Evolutionary conservation across 2,329 filamentous ascomycete species (phyloP).

Genomic region (Fusarium brachygibbosum): DNA sequence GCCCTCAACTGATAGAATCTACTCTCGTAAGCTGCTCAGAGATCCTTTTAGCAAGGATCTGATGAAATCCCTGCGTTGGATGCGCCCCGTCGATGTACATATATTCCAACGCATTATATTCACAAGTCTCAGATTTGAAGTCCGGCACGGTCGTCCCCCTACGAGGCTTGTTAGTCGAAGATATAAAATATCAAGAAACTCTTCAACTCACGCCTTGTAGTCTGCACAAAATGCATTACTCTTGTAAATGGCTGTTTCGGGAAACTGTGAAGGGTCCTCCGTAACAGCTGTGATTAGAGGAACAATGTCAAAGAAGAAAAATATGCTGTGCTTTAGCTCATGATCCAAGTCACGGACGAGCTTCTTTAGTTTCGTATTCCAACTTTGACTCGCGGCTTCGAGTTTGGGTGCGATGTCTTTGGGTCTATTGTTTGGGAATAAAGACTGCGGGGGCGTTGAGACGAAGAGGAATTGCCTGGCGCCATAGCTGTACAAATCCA

Average conservation of each 20-base stretch:
- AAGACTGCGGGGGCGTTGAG: conserved; percentile 18
- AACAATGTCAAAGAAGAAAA: conserved; percentile 19
- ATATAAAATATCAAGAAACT: rapidly evolving
- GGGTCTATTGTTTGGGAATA: conserved; percentile 19
- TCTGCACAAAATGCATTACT: conserved; percentile 11
- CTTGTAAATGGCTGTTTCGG: conserved; percentile 5
- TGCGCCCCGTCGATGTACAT: conserved; percentile 31
- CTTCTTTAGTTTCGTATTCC: background rate
- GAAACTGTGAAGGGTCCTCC: background rate
- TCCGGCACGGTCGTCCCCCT: conserved; percentile 9
- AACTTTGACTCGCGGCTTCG: background rate
- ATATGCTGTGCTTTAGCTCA: background rate
- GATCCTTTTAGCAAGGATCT: conserved; percentile 17
- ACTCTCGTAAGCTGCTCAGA: background rate
- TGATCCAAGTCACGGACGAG: background rate
- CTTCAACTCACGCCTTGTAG: conserved; percentile 4
- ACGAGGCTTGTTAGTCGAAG: rapidly evolving
- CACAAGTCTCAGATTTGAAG: conserved; percentile 13
- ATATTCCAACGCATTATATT: conserved; percentile 17
- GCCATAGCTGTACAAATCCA: background rate
- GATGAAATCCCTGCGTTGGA: conserved; percentile 24
- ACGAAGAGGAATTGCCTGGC: conserved; percentile 23
- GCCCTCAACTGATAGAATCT: background rate
- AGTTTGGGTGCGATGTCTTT: conserved; percentile 12
- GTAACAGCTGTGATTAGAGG: conserved; percentile 6